Conservation (phyloP, 2,329 filamentous ascomycete genomes). For the Cucurbitaria berberidis region DNA sequence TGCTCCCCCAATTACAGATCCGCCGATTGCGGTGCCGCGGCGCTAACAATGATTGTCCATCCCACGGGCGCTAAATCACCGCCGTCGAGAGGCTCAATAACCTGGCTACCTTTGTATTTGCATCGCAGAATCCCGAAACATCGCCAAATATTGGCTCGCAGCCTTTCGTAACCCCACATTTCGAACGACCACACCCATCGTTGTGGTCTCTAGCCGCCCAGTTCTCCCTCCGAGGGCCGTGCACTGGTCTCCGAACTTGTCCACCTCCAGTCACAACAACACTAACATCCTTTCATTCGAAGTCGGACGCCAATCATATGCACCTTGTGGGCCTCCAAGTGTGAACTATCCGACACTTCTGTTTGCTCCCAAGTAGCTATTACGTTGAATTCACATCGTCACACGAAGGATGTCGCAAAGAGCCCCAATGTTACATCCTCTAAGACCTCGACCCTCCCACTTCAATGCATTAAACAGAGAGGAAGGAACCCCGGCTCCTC, state of each 20-base stretch:
- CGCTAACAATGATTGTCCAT: constrained; percentile 1
- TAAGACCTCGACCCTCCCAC: neutral
- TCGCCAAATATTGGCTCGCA: neutral
- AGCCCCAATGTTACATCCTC: neutral
- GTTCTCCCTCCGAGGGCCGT: neutral
- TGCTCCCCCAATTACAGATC: too few species aligned
- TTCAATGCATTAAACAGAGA: neutral
- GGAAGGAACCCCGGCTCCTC: neutral
- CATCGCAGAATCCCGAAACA: neutral
- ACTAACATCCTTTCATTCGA: neutral
- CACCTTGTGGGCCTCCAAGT: neutral
- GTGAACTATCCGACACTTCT: neutral
- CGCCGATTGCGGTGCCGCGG: constrained; percentile 10
- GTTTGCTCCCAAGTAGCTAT: neutral
- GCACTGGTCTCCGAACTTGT: neutral
- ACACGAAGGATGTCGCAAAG: neutral
- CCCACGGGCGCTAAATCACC: neutral
- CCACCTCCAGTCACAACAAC: neutral
- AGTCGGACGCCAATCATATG: neutral
- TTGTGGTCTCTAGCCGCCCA: neutral
- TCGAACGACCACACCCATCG: neutral
- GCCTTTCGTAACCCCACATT: neutral
- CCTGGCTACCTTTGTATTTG: neutral
- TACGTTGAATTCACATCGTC: neutral
- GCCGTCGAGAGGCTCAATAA: neutral